Percentiles rank a stretch among this genome's conserved stretches.
Evolutionary conservation across 2,329 filamentous ascomycete species (phyloP).

Genomic region (Curvularia hawaiiensis): DNA sequence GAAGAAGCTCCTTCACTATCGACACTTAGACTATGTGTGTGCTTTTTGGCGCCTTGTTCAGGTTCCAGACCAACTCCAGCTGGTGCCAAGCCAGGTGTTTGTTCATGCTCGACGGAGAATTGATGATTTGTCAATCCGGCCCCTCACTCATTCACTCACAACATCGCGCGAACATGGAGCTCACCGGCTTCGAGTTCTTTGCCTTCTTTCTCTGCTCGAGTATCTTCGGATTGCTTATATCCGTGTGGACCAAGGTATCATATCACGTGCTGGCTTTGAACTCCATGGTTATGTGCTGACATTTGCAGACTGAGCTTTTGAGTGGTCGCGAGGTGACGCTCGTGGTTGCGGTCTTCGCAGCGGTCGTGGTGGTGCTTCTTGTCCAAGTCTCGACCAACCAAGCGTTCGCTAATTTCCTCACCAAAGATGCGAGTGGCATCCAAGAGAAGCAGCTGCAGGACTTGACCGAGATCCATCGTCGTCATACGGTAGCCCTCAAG

Average conservation of each 20-base stretch:
- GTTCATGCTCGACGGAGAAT: not conserved
- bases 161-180: constrained; percentile 13
- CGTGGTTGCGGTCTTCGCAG: constrained; percentile 12
- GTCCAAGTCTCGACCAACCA: not conserved
- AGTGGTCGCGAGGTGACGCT: constrained; percentile 16
- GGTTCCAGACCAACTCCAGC: constrained; percentile 1
- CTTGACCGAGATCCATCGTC: constrained; percentile 16
- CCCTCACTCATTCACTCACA: not conserved
- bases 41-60: not conserved
- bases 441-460: constrained; percentile 14
- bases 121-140: not conserved
- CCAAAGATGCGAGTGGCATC: constrained; percentile 2
- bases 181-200: constrained; percentile 15
- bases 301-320: constrained; percentile 11
- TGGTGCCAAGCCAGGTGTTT: constrained; percentile 8
- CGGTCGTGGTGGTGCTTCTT: constrained; percentile 3
- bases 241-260: constrained; percentile 11
- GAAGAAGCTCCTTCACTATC: not conserved
- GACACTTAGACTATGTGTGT: not conserved
- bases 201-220: constrained; percentile 16
- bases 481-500: constrained; percentile 11
- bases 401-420: constrained; percentile 10
- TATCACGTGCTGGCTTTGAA: no score
- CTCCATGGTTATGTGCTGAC: not conserved
- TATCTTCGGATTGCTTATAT: constrained; percentile 12